Evolutionary conservation across 139 green algal species (phyloP), one percentile per base, ranked within the genome.

Genomic region (Volvox reticuliferus): DNA sequence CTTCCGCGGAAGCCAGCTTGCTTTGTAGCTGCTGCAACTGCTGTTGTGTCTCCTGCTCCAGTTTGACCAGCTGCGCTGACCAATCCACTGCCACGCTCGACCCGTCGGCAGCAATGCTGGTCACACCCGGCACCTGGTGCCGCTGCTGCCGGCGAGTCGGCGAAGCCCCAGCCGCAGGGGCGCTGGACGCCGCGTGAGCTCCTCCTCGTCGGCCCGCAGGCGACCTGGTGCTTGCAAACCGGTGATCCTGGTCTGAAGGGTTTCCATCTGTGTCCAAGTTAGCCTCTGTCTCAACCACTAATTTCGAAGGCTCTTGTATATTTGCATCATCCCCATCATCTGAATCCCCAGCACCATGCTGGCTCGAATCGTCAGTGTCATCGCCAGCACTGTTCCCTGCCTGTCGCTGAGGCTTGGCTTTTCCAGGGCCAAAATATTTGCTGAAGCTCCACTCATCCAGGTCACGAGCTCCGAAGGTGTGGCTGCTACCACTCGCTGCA

Each of bases 401-500:
- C 1, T 24, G 37, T 26, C 30, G 69, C 37, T 19, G 37, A 37
- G 36, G 33, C 61, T 24, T 30, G 55, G 28, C 73, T 77, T 90
- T 90, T 37, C 86, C 86, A 16, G 86, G 86, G 26, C 86, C 86
- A 20, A 90, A 90, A n/a, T n/a, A 90, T 0, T 35, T 69, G 71
- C 71, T 84, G 86, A 90, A 90, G 73, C 86, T 90, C 86, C 86
- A 90, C 73, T 90, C 86, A 55, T 90, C 73, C 3, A 90, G 2
- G 12, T 83, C 73, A 13, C 86, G 86, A 63, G 63, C 30, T 14
- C 18, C 28, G 6, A 86, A 2, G 9, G 44, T 37, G 20, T 26
- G 71, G 30, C 68, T 73, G 35, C 35, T 71, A 50, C 65, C 85
- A 20, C 44, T 22, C 22, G 9, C 67, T 32, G 67, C 67, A 32